Evolutionary conservation across 1,284 basidiomycete genomes (phyloP), one percentile per base, ranked within the genome.

Genomic region (Ustilago lituana): DNA sequence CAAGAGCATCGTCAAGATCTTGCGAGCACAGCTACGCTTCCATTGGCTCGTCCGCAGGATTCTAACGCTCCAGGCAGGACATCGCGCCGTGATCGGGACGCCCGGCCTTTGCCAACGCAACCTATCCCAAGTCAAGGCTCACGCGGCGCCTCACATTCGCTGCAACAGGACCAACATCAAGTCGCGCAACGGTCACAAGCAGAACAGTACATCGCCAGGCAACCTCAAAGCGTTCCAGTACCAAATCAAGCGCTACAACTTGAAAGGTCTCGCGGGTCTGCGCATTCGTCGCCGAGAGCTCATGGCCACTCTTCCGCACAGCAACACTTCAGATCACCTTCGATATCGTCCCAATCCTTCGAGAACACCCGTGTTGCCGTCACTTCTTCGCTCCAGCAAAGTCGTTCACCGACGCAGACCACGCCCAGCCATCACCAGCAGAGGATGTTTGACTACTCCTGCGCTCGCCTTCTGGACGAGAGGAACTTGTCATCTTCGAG

Each of bases 371-470:
- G 19, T 3, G 10, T 20, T 14, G 17, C 12, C 3, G 8, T 31
- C 17, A 9, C 26, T 12, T 5, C 27, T 12, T 23, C 35, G 6
- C 46, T 36, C 22, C 14, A 20, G 24, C 35, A 39, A 11, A 24
- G 5, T 9, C 15, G 17, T 7, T 47, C 53, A 15, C 60, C 53
- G 6, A 24, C 35, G 15, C 20, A 38, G 15, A 38, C 48, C 2
- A 27, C 17, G 23, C 43, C 33, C 32, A 20, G n/a, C 1, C n/a
- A n/a, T n/a, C 35, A 31, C 9, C 43, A 29, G 15, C 48, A 15
- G 4, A 56, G 52, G 20, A 47, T 26, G 41, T 56, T 56, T 19
- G 52, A 52, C 27, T 63, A 63, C 24, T 56, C 53, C 6, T 35
- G 53, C 27, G 60, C 48, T 19, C 38, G 24, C 6, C 43, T 59